Evolutionary conservation across 345 rosid genomes (phyloP).

Genomic region (Laguncularia racemosa): DNA sequence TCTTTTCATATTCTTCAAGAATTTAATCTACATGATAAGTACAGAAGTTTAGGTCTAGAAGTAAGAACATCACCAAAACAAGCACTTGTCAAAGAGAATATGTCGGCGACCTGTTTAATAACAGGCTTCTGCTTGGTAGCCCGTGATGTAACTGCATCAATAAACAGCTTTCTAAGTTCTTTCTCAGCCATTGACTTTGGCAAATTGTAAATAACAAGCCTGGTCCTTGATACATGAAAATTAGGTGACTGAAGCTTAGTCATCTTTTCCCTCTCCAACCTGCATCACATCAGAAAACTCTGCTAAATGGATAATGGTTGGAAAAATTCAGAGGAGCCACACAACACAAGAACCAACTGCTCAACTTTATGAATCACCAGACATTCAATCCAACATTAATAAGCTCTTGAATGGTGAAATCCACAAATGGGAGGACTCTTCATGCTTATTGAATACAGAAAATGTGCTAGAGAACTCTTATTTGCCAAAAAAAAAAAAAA

Average conservation of each 20-base stretch:
- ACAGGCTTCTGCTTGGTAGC: conserved; percentile 86
- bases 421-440: no score
- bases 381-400: no score
- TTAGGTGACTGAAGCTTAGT: conserved; percentile 88
- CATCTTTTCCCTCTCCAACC: conserved; percentile 79
- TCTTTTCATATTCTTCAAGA: conserved; percentile 53
- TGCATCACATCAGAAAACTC: conserved; percentile 22
- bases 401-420: no score
- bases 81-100: not conserved
- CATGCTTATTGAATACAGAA: no score
- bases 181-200: conserved; percentile 74
- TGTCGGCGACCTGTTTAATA: conserved; percentile 62
- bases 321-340: not conserved
- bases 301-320: not conserved
- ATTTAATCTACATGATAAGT: conserved; percentile 52
- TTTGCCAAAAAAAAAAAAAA: no score
- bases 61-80: not conserved
- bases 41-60: not conserved
- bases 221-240: conserved; percentile 77
- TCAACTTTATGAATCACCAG: no score
- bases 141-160: conserved; percentile 73
- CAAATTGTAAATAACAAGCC: conserved; percentile 75
- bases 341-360: no score
- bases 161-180: conserved; percentile 56
- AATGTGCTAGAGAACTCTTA: no score